Conservation (phyloP, 495 filamentous ascomycete species). For the Penicillium daleae region DNA sequence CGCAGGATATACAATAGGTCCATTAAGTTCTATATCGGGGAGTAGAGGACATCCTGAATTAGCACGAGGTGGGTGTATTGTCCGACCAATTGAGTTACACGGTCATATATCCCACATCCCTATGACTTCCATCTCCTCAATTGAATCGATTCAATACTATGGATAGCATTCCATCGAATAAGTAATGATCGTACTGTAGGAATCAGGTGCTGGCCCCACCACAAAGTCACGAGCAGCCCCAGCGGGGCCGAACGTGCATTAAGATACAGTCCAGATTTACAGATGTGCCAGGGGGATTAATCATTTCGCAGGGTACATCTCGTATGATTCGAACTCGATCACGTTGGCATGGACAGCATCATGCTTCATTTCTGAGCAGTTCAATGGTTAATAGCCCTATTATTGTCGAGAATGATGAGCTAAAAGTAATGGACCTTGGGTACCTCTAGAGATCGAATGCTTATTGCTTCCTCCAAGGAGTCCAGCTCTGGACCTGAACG, state of each 20-base stretch:
- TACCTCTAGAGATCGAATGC: background rate
- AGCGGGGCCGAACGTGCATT: background rate
- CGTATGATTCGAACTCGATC: background rate
- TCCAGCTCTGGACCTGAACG: background rate
- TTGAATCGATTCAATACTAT: too few species aligned
- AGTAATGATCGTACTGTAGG: background rate
- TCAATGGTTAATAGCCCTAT: background rate
- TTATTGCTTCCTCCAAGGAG: background rate
- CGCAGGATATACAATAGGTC: too few species aligned
- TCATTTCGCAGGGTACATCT: background rate
- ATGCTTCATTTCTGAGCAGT: background rate
- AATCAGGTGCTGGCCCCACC: background rate
- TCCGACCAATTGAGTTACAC: too few species aligned
- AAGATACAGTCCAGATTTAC: too few species aligned
- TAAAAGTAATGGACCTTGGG: background rate
- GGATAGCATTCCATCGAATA: background rate
- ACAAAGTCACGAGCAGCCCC: slow-evolving; percentile 2
- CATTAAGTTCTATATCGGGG: background rate
- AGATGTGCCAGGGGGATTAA: background rate
- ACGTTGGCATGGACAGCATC: background rate
- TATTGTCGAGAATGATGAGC: background rate
- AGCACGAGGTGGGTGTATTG: background rate
- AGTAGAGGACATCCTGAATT: background rate
- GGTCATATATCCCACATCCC: too few species aligned
- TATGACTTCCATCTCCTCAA: background rate